These are phyloP conservation scores for Dictyostelium capitatum DNA, from an alignment of 78 protist genomes.

Conservation along the genomic window DNA sequence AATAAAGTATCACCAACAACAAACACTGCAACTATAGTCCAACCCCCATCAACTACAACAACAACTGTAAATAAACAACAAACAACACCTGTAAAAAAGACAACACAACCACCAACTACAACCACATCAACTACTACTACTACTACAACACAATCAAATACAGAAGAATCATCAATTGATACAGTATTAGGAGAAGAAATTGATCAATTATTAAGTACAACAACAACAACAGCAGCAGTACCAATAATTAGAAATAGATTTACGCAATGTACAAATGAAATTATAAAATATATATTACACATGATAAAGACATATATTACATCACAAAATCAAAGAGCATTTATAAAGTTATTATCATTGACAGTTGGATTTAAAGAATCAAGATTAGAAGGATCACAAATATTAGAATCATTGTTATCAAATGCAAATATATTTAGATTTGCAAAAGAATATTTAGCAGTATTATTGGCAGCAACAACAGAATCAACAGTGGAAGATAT, in stretches of 20 bases:
- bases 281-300: slow-evolving; percentile 46
- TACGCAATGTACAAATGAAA: slow-evolving; percentile 23
- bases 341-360: slow-evolving; percentile 38
- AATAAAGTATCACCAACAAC: slow-evolving; percentile 2
- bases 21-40: slow-evolving; percentile 10
- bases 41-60: background rate
- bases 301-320: slow-evolving; percentile 7
- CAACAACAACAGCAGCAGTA: background rate
- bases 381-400: slow-evolving; percentile 61
- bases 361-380: slow-evolving; percentile 78
- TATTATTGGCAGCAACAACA: background rate
- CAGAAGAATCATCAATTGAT: background rate
- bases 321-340: slow-evolving; percentile 35
- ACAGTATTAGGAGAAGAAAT: slow-evolving; percentile 41
- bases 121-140: slow-evolving; percentile 2
- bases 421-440: slow-evolving; percentile 63
- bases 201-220: background rate
- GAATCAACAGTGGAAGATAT: slow-evolving; percentile 48
- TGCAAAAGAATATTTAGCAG: slow-evolving; percentile 47
- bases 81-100: slow-evolving; percentile 13
- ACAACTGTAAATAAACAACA: slow-evolving; percentile 25
- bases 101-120: background rate
- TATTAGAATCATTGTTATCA: slow-evolving; percentile 31
- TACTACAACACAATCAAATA: slow-evolving; percentile 14
- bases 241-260: slow-evolving; percentile 32